Evolutionary conservation across 2,329 filamentous ascomycete genomes (phyloP), one percentile per base, ranked within the genome.

Genomic region (Scedosporium dehoogii): DNA sequence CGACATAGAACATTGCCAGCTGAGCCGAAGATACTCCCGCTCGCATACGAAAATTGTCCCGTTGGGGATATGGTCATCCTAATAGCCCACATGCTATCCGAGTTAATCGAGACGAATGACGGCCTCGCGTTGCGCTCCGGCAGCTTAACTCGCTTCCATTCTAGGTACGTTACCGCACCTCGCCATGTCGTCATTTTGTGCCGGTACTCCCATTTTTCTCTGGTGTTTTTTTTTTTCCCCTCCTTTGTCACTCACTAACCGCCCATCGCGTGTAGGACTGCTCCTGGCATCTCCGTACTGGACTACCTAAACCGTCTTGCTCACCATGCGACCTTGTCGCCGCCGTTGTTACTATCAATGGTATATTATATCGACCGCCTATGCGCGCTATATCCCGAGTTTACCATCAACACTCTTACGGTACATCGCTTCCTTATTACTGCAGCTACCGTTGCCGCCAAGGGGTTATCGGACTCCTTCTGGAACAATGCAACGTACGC

Each of bases 401-500:
- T 99, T 73, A 97, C 92, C 29, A 96, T 99, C 68, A 96, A 92
- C 72, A 96, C 91, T 57, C 81, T 99, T 21, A 99, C 94, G 0
- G 93, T 99, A 3, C 94, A 99, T 76, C 92, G 94, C 7, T 99
- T 97, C 71, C 83, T 99, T 9, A 99, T 99, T 67, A 94, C 93
- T 1, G 92, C 92, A 21, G 93, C 92, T 9, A 97, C 94, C 0
- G 94, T 99, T 4, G 94, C 93, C 6, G 91, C 92, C 63, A 99
- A 99, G 74, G 94, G 94, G 0, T 82, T 99, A 12, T 97, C 92
- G 38, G 94, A 99, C 73, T 92, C 90, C 33, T 99, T 99, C 73
- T 97, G 94, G 92, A 97, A 96, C 65, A 99, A 99, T 75, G 91
- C 91, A 29, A 96, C 93, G 0, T 99, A 99, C 72, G 92, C 94